Base-by-base conservation (phyloP, 2,329 filamentous ascomycete genomes). In the Cladosporium sp. region DNA sequence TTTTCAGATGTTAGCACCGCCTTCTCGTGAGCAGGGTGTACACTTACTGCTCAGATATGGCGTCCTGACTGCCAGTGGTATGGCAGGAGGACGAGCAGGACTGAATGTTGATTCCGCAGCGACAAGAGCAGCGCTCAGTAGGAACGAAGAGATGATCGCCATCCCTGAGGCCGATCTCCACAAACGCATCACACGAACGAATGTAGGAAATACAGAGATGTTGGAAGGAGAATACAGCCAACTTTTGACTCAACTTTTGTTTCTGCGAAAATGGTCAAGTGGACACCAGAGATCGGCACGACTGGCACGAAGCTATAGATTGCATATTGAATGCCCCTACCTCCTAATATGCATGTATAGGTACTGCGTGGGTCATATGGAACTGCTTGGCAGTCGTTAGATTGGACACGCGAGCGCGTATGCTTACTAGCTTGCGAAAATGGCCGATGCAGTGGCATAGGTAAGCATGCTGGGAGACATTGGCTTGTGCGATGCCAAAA, bases 31-130 rank as follows among this genome's bases (percentile, higher is more conserved):
- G 9, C 19, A 22, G 17, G 14, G 82, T 74, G 42, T 88, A 19
- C 36, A 43, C 55, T 30, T n/a, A 58, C 55, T 83, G 69, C 84
- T 90, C 15, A 92, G 74, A 65, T 92, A 93, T 0, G 89, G 89
- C 9, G 85, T 88, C 62, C 84, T 85, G 45, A 92, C 89, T 43
- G 88, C 88, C 36, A 93, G 73, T 12, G 89, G 89, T 28, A 89
- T 78, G 1, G 88, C 81, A 15, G 88, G 88, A 42, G 87, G 87
- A 6, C 85, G 80, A 37, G 83, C 81, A 36, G 87, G 87, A 37
- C 75, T 78, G 68, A 88, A 89, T 1, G 78, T 83, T 9, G 85
- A 88, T 47, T 70, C 61, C 14, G 64, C 67, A 36, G 58, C 50
- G 49, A 61, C 60, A 56, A 59, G 40, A 47, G 62, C 36, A 30